These are phyloP conservation scores for Pelargonium cotyledonis DNA, from an alignment of 441 rosid genomes.

Conservation along the genomic window DNA sequence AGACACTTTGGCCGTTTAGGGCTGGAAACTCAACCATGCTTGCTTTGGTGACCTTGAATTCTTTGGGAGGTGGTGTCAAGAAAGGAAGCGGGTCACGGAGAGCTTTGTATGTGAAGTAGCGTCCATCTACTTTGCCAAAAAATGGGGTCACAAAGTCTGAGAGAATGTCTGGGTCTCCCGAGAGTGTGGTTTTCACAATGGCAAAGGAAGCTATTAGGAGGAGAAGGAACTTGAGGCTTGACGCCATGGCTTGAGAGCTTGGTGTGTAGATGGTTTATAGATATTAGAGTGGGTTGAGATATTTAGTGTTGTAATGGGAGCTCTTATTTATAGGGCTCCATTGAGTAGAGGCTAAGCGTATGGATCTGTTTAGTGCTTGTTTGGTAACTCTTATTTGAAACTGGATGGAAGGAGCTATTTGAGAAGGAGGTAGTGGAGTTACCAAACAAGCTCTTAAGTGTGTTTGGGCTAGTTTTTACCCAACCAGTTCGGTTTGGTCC, in stretches of 20 bases:
- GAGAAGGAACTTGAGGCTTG: not conserved
- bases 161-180: not conserved
- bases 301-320: not conserved
- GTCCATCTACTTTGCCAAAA: not conserved
- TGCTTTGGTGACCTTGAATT: slow-evolving; percentile 3
- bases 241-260: not conserved
- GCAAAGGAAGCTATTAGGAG: not conserved
- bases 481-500: too few species aligned
- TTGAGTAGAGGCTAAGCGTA: too few species aligned
- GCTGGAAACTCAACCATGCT: slow-evolving; percentile 4
- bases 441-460: too few species aligned
- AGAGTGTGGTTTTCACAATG: not conserved
- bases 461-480: too few species aligned
- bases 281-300: not conserved
- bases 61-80: not conserved
- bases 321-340: not conserved
- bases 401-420: too few species aligned
- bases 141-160: not conserved
- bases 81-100: not conserved
- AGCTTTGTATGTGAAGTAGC: not conserved
- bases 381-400: too few species aligned
- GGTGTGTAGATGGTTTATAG: too few species aligned
- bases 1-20: slow-evolving; percentile 15
- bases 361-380: too few species aligned
- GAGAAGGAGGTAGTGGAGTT: too few species aligned